phyloP scores from a whole-genome alignment of 768 basidiomycete genomes.

The Agrocybe praecox region DNA sequence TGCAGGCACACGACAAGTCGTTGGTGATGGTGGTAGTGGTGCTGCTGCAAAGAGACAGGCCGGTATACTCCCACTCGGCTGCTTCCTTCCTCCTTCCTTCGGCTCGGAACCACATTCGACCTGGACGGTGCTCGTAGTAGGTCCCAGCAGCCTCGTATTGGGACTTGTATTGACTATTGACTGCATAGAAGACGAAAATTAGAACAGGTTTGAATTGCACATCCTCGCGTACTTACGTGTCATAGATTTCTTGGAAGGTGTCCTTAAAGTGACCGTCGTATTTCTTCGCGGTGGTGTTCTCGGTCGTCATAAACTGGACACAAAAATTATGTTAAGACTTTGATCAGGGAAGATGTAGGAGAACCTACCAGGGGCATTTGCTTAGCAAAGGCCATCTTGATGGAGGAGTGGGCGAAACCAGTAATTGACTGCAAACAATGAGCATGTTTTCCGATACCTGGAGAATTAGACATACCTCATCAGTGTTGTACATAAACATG shows the following conservation, averaged over 20 bases:
- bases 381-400: slow-evolving; percentile 92
- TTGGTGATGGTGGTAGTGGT: too few species aligned
- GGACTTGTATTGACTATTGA: slow-evolving; percentile 70
- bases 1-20: too few species aligned
- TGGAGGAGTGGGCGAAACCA: slow-evolving; percentile 96
- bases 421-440: slow-evolving; percentile 66
- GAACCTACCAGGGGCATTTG: slow-evolving; percentile 66
- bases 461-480: slow-evolving; percentile 57
- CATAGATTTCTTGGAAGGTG: slow-evolving; percentile 97
- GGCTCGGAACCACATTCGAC: too few species aligned
- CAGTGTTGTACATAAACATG: slow-evolving; percentile 98
- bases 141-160: slow-evolving; percentile 71
- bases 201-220: background rate
- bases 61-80: too few species aligned
- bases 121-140: slow-evolving; percentile 95
- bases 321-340: background rate
- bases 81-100: too few species aligned
- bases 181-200: slow-evolving; percentile 26
- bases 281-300: slow-evolving; percentile 96
- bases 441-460: background rate
- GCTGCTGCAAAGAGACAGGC: too few species aligned
- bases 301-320: slow-evolving; percentile 90
- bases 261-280: slow-evolving; percentile 99
- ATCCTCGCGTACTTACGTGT: slow-evolving; percentile 44
- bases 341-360: too few species aligned